Evolutionary conservation across 768 basidiomycete species (phyloP).

Genomic region (Lactarius hatsudake): DNA sequence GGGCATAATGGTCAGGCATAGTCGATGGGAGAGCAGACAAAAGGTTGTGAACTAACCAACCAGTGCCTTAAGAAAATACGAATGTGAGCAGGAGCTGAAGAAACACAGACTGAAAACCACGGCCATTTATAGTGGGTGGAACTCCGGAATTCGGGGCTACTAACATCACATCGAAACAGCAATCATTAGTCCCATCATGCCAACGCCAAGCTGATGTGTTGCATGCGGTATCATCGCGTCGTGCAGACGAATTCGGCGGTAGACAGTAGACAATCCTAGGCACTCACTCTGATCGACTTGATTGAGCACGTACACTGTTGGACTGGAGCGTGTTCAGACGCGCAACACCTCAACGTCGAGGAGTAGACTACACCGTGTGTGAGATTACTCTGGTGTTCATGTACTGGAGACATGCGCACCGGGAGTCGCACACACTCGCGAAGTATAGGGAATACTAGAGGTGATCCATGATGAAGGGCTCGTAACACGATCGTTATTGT

Average conservation of each 20-base stretch:
- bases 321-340: no score
- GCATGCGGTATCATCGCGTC: not conserved
- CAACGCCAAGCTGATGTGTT: not conserved
- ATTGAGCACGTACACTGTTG: not conserved
- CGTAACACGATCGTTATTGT: no score
- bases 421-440: no score
- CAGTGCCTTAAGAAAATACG: slow-evolving; percentile 7
- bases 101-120: not conserved
- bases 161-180: not conserved
- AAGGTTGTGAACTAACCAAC: slow-evolving; percentile 11
- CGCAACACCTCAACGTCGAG: no score
- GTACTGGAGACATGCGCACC: no score
- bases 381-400: no score
- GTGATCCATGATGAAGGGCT: no score
- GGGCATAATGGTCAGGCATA: not conserved
- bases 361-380: no score
- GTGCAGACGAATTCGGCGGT: not conserved
- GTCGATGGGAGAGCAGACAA: not conserved
- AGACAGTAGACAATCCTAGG: not conserved
- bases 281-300: not conserved
- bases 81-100: slow-evolving; percentile 8
- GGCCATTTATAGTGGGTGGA: not conserved
- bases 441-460: no score
- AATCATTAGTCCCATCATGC: not conserved
- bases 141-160: not conserved